phyloP scores from a whole-genome alignment of 257 asterid genomes.

The Osmanthus fragrans region DNA sequence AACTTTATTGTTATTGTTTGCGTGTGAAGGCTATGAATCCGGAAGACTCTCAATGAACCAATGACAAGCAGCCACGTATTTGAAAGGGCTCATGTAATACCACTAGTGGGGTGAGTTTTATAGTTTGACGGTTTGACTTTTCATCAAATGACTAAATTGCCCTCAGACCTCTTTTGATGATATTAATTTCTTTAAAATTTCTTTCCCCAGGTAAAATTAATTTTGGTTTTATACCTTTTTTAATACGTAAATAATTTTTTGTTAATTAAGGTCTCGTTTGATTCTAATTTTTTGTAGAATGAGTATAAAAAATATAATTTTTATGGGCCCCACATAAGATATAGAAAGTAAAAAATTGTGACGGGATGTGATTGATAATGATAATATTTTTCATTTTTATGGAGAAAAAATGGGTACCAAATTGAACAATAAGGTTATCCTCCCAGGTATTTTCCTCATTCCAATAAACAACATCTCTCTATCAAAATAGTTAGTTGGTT shows the following conservation, averaged over 20 bases:
- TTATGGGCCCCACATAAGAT: too few relatives aligned
- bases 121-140: conserved; percentile 52
- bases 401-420: too few relatives aligned
- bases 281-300: too few relatives aligned
- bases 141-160: conserved; percentile 18
- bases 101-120: conserved; percentile 28
- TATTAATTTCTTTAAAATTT: not conserved
- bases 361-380: too few relatives aligned
- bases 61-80: conserved; percentile 31
- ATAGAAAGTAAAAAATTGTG: too few relatives aligned
- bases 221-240: too few relatives aligned
- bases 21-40: conserved; percentile 57
- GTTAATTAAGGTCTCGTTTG: too few relatives aligned
- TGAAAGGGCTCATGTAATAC: conserved; percentile 24
- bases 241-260: too few relatives aligned
- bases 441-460: too few relatives aligned
- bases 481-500: not conserved
- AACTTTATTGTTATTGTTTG: conserved; percentile 16
- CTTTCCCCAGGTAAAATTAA: not conserved
- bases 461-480: not conserved
- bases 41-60: conserved; percentile 36
- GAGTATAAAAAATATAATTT: too few relatives aligned
- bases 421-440: too few relatives aligned
- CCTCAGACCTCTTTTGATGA: conserved; percentile 11
- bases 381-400: too few relatives aligned